Base-by-base conservation (phyloP, 495 filamentous ascomycete genomes). In the Cairneyella variabilis region DNA sequence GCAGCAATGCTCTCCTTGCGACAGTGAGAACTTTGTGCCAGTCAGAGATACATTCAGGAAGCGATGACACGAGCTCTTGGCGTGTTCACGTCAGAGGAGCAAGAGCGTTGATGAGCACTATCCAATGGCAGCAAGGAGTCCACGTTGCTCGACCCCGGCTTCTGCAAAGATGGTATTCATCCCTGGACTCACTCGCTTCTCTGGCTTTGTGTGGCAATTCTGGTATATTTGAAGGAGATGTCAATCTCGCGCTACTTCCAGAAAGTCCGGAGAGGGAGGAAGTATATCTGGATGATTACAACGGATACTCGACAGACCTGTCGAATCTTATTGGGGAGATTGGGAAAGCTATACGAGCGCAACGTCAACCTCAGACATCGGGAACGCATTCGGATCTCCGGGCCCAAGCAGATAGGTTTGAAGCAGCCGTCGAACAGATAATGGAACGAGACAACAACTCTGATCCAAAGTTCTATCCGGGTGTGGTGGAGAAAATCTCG, bases 201-300 rank as follows among this genome's bases (percentile, higher is more conserved):
- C 16, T 37, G 8, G 26, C 45, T 17, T 36, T 20, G 2, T 20
- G n/a, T 10, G 27, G 45, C 20, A 37, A 9, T 8, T 10, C 45
- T 18, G 20, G 4, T 22, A 18, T 23, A 20, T 12, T 43, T 20
- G 40, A 23, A 3, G 17, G 3, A 4, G 40, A 20, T 25, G 21
- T 10, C 9, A 27, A 20, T 6, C 4, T 20, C 11, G 4, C 18
- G 40, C 3, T 6, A 25, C 17, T 18, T 41, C n/a, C n/a, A n/a
- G n/a, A n/a, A n/a, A n/a, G n/a, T n/a, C n/a, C n/a, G n/a, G n/a
- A n/a, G n/a, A n/a, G n/a, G n/a, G n/a, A n/a, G n/a, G n/a, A n/a
- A n/a, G 43, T 26, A 14, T 47, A 32, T 32, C 22, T 47, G 22
- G 43, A 47, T 18, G 43, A 47, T 16, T 47, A 47, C 23, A 47